These are phyloP conservation scores for Mortierella sp. DNA, from an alignment of 371 early-diverging fungal genomes.

Conservation along the genomic window DNA sequence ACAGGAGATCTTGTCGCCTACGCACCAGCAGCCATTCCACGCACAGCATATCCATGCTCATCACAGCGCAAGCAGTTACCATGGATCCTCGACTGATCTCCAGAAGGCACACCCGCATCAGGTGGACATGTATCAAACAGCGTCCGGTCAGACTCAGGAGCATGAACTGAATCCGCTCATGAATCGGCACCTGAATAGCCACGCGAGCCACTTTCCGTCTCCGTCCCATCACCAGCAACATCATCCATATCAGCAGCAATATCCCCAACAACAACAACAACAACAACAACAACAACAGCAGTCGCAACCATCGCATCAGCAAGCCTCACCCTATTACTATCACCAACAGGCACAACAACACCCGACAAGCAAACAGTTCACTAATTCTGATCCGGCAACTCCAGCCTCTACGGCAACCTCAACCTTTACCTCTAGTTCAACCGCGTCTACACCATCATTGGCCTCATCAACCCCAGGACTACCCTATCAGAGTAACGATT, in stretches of 20 bases:
- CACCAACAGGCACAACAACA: conserved; percentile 17
- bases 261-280: conserved; percentile 19
- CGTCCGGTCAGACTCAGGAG: conserved; percentile 26
- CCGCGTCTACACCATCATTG: conserved; percentile 18
- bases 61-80: conserved; percentile 13
- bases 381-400: conserved; percentile 27
- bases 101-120: conserved; percentile 37
- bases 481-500: conserved; percentile 22
- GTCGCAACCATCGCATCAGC: conserved; percentile 14
- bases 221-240: conserved; percentile 30
- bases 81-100: conserved; percentile 26
- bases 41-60: conserved; percentile 15
- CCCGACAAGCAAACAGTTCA: conserved; percentile 17
- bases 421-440: conserved; percentile 13
- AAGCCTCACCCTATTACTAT: not conserved
- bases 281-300: conserved; percentile 21
- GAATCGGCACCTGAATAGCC: conserved; percentile 29
- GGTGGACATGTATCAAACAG: conserved; percentile 41
- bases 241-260: conserved; percentile 27
- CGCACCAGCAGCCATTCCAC: conserved; percentile 19
- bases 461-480: conserved; percentile 11
- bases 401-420: conserved; percentile 26
- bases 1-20: conserved; percentile 9
- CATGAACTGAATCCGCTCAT: conserved; percentile 26
- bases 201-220: conserved; percentile 23